phyloP scores from a whole-genome alignment of 1,284 basidiomycete genomes.

The Salmacisia buchloeana region DNA sequence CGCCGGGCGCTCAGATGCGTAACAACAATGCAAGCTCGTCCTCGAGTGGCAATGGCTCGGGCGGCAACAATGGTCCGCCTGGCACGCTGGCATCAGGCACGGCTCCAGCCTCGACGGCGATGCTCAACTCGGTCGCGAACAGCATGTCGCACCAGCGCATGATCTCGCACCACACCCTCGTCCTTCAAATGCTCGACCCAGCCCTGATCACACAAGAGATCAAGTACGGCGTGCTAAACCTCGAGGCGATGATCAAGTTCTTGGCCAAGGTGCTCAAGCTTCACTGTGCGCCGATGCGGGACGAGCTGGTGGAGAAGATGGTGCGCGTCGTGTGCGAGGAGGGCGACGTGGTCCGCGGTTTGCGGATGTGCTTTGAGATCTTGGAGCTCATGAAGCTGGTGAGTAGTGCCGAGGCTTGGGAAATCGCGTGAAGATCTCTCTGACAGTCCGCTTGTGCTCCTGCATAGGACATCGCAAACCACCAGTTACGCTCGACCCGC shows the following conservation, averaged over 20 bases:
- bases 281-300: slow-evolving; percentile 88
- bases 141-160: background rate
- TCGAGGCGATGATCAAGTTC: slow-evolving; percentile 69
- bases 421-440: slow-evolving; percentile 14
- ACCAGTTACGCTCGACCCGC: slow-evolving; percentile 80
- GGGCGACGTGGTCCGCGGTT: slow-evolving; percentile 62
- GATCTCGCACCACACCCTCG: slow-evolving; percentile 42
- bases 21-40: background rate
- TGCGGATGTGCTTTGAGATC: slow-evolving; percentile 81
- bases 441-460: background rate
- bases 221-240: slow-evolving; percentile 70
- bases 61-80: too few relatives aligned
- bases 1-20: background rate
- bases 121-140: background rate
- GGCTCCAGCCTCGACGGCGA: background rate
- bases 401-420: too few relatives aligned
- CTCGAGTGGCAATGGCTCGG: too few relatives aligned
- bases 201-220: slow-evolving; percentile 73
- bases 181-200: slow-evolving; percentile 55
- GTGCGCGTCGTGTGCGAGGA: slow-evolving; percentile 52
- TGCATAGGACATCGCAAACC: slow-evolving; percentile 84
- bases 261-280: slow-evolving; percentile 77
- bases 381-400: slow-evolving; percentile 91
- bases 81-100: background rate
- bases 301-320: slow-evolving; percentile 76